A percentile compares a stretch with the other conserved stretches of the same genome.
Evolutionary conservation across 176 grass and related monocot genomes (phyloP).

Genomic region (Oropetium thomaeum): DNA sequence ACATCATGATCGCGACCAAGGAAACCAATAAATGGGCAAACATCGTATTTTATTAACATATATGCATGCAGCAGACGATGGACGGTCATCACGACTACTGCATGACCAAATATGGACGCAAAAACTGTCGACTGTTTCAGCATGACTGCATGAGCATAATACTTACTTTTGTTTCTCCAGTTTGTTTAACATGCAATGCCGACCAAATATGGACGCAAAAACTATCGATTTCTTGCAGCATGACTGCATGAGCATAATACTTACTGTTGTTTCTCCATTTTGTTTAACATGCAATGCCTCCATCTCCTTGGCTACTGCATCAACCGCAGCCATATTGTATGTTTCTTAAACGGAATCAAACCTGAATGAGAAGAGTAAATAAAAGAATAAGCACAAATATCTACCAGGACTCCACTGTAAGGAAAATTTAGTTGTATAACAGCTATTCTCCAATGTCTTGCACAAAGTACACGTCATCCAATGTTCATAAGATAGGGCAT

Average conservation of each 20-base stretch:
- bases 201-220: not conserved
- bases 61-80: not conserved
- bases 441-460: not conserved
- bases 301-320: conserved; percentile 36
- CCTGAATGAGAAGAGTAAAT: conserved; percentile 27
- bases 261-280: conserved; percentile 26
- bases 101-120: not conserved
- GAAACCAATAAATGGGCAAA: not conserved
- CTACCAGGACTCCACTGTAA: not conserved
- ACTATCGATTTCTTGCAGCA: not conserved
- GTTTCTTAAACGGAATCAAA: not conserved
- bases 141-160: too few species aligned
- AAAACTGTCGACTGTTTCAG: not conserved
- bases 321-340: conserved; percentile 27
- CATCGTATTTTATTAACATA: not conserved
- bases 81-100: not conserved
- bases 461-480: not conserved
- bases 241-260: too few species aligned
- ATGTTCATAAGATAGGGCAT: too few species aligned
- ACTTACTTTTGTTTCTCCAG: too few species aligned
- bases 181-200: too few species aligned
- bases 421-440: not conserved
- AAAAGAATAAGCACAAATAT: conserved; percentile 14
- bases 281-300: conserved; percentile 30
- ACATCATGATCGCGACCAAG: not conserved